phyloP scores from a whole-genome alignment of 2,329 filamentous ascomycete genomes.

The Ambrosiella beaveri region DNA sequence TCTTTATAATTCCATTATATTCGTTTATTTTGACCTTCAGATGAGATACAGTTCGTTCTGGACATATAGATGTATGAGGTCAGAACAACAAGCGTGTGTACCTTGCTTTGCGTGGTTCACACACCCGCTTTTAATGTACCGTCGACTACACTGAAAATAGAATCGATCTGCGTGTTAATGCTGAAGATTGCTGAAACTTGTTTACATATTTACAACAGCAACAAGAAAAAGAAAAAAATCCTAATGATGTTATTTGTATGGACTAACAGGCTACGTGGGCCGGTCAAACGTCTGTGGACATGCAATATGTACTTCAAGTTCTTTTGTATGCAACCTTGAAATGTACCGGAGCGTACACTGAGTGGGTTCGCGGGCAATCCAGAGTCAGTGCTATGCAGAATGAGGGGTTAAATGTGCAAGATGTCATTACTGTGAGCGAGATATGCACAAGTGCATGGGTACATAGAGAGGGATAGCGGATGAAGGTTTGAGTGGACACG shows the following conservation, averaged over 20 bases:
- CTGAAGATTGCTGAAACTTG: not conserved
- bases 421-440: not conserved
- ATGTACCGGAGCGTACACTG: constrained; percentile 2
- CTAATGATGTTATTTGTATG: not conserved
- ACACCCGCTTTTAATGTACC: not conserved
- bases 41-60: too few species aligned
- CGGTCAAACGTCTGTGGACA: not conserved
- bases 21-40: too few species aligned
- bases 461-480: too few species aligned
- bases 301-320: not conserved
- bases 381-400: constrained; percentile 6
- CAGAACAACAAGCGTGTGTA: not conserved
- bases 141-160: not conserved
- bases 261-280: not conserved
- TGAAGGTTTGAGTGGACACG: not conserved
- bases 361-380: not conserved
- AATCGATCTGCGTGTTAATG: not conserved
- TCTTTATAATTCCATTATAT: too few species aligned
- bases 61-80: not conserved
- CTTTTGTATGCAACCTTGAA: not conserved
- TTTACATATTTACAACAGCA: not conserved
- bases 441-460: not conserved
- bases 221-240: not conserved
- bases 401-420: constrained; percentile 6
- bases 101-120: not conserved